phyloP scores from a whole-genome alignment of 1,139 yeast species.

The Pichia sp. region DNA sequence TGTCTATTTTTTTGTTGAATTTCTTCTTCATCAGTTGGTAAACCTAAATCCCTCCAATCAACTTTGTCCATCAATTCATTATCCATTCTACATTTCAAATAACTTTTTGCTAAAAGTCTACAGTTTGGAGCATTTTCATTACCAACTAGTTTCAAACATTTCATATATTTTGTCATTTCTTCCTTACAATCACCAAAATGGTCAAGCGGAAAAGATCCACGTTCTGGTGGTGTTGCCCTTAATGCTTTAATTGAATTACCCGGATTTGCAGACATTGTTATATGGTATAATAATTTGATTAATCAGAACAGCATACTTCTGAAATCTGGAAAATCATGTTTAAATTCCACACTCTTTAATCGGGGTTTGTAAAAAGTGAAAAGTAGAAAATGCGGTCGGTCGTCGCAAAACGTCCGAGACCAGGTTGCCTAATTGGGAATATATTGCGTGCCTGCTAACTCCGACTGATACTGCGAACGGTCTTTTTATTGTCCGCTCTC shows the following conservation, averaged over 20 bases:
- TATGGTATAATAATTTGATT: background rate
- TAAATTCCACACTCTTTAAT: background rate
- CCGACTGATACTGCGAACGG: background rate
- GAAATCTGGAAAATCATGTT: background rate
- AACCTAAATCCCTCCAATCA: constrained; percentile 71
- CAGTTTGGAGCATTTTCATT: constrained; percentile 90
- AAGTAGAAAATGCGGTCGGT: background rate
- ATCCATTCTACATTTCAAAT: constrained; percentile 85
- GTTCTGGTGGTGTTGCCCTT: constrained; percentile 90
- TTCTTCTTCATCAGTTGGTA: constrained; percentile 53
- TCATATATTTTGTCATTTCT: constrained; percentile 67
- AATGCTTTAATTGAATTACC: constrained; percentile 45
- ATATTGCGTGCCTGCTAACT: background rate
- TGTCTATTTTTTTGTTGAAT: background rate
- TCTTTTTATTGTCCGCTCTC: background rate
- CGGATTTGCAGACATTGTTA: constrained; percentile 30
- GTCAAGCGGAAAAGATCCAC: constrained; percentile 94
- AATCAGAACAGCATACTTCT: background rate
- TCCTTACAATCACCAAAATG: constrained; percentile 71
- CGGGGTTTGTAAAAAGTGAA: background rate
- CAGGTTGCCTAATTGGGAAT: background rate
- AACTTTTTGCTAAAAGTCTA: constrained; percentile 71
- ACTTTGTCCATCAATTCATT: constrained; percentile 78
- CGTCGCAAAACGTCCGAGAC: background rate
- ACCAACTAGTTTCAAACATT: constrained; percentile 69